Evolutionary conservation across 495 filamentous ascomycete species (phyloP).

Genomic region (Mycothermus thermophilus): DNA sequence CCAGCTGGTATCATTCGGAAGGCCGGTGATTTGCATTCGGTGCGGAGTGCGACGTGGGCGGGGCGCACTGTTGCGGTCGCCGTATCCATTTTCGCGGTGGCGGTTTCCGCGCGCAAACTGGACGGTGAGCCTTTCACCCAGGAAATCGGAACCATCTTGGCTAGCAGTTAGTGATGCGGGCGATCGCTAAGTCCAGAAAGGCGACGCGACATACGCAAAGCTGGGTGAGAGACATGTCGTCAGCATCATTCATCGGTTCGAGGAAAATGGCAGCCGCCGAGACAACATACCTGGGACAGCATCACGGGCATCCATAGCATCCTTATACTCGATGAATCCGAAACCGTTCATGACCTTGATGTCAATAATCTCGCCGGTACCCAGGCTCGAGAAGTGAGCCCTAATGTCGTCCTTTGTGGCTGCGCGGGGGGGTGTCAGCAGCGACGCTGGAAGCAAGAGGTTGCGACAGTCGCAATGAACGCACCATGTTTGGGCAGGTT

Average conservation of each 20-base stretch:
- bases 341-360: constrained; percentile 99
- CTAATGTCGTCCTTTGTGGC: constrained; percentile 95
- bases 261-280: too few relatives aligned
- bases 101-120: constrained; percentile 94
- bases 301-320: constrained; percentile 90
- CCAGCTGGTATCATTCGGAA: constrained; percentile 97
- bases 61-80: constrained; percentile 64
- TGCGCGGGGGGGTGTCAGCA: constrained; percentile 27
- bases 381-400: constrained; percentile 87
- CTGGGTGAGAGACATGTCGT: constrained; percentile 21
- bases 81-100: constrained; percentile 60
- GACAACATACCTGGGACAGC: constrained; percentile 75
- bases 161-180: constrained; percentile 27
- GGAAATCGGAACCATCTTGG: constrained; percentile 92
- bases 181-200: constrained; percentile 14
- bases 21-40: constrained; percentile 94
- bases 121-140: constrained; percentile 90
- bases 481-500: constrained; percentile 94
- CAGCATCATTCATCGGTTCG: too few relatives aligned
- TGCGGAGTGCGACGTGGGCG: constrained; percentile 87
- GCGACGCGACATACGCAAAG: constrained; percentile 40
- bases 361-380: constrained; percentile 91
- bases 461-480: constrained; percentile 19
- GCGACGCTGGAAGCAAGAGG: constrained; percentile 5
- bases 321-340: constrained; percentile 98